A percentile compares a stretch with the other conserved stretches of the same genome.
Conservation (phyloP, 139 green algal genomes). For the Haematococcus lacustris region DNA sequence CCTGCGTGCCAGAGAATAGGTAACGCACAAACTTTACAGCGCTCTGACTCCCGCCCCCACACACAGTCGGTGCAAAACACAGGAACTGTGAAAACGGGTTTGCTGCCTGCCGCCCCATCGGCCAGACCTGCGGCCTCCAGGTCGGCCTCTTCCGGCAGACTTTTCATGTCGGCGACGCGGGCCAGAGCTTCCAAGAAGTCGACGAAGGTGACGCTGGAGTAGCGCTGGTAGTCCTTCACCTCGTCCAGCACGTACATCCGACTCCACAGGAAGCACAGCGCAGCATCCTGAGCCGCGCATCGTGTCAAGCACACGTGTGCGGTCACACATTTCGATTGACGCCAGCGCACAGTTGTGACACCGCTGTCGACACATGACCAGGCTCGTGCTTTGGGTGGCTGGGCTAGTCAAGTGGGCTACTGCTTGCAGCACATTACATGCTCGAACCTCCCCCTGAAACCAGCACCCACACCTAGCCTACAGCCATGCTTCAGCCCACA, state of each 20-base stretch:
- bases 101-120: not conserved
- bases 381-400: no score
- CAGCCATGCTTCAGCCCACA: no score
- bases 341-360: no score
- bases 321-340: not conserved
- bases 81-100: no score
- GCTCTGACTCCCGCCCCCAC: no score
- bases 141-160: constrained; percentile 41
- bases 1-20: constrained; percentile 4
- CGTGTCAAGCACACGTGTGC: not conserved
- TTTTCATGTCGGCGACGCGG: constrained; percentile 58
- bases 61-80: no score
- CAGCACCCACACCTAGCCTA: no score
- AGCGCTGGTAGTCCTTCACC: constrained; percentile 66
- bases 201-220: constrained; percentile 53
- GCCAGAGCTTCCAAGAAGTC: constrained; percentile 70
- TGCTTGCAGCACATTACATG: no score
- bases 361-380: no score
- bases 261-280: constrained; percentile 56
- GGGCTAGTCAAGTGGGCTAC: no score
- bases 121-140: constrained; percentile 24
- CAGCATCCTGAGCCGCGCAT: not conserved
- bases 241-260: constrained; percentile 69
- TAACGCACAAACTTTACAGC: no score
- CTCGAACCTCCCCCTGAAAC: no score